A percentile compares a stretch with the other conserved stretches of the same genome.
Evolutionary conservation across 2,329 filamentous ascomycete species (phyloP).

Genomic region (Bimuria novae-zelandiae): DNA sequence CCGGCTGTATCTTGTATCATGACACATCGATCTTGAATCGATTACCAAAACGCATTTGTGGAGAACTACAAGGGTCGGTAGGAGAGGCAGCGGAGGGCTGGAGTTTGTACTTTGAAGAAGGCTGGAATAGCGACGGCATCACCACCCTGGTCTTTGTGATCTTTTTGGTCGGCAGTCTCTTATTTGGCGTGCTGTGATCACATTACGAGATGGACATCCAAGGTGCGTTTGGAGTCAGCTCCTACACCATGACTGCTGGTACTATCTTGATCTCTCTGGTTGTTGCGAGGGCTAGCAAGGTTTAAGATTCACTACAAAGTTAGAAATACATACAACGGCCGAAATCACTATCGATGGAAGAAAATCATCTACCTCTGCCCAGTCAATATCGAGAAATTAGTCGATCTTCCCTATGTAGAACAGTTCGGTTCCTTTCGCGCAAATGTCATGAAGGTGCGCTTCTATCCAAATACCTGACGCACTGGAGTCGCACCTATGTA

Average conservation of each 20-base stretch:
- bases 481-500: background rate
- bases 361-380: too few species aligned
- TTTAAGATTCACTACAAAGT: background rate
- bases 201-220: slow-evolving; percentile 29
- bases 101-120: slow-evolving; percentile 33
- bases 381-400: too few species aligned
- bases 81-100: slow-evolving; percentile 30
- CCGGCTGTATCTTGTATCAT: slow-evolving; percentile 19
- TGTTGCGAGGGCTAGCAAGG: slow-evolving; percentile 4
- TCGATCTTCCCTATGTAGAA: too few species aligned
- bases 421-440: too few species aligned
- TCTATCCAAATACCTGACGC: background rate
- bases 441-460: too few species aligned
- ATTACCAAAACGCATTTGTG: slow-evolving; percentile 27
- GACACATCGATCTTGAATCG: slow-evolving; percentile 26
- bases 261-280: slow-evolving; percentile 1
- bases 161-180: slow-evolving; percentile 22
- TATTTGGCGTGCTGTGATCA: slow-evolving; percentile 30
- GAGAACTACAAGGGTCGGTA: slow-evolving; percentile 20
- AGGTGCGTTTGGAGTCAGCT: slow-evolving; percentile 10
- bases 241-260: slow-evolving; percentile 4
- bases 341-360: too few species aligned
- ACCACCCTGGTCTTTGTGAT: slow-evolving; percentile 16
- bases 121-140: slow-evolving; percentile 24
- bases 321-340: too few species aligned